Evolutionary conservation across 768 basidiomycete genomes (phyloP), one percentile per base, ranked within the genome.

Genomic region (Lactarius psammicola): DNA sequence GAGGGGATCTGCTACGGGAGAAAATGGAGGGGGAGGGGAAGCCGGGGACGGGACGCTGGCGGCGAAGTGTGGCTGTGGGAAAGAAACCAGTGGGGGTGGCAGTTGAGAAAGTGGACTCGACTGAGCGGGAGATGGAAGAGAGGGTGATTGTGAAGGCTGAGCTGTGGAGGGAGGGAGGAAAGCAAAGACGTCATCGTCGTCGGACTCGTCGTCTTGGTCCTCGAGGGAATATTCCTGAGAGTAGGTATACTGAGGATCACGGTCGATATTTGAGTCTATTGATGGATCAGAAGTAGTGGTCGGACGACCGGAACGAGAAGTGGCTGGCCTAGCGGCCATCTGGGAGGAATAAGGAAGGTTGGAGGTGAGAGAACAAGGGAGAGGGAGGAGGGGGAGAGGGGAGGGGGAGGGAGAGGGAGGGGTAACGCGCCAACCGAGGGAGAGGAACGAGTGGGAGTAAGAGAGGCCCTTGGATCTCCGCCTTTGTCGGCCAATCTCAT

Each of bases 121-220:
- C 46, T 30, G 70, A 59, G 36, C 42, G 13, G 40, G 71, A 46
- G 44, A 63, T 0, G 57, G 56, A 40, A 62, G 20, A 20, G 53
- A 57, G 74, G 61, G 74, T 60, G 46, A 57, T 64, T 65, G 36
- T 74, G 69, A 57, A 73, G 76, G 79, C 63, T 88, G 86, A 17
- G 88, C 87, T 28, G 94, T 92, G 3, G 82, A 81, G n/a, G 93
- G 92, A 42, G 93, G 89, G 23, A 87, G 81, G 78, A 93, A 96
- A 0, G 94, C 94, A 76, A 96, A 96, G 68, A 95, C 90, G 73
- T 89, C 90, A 69, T 88, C 94, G 55, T 87, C 85, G 49, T 93
- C 92, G 71, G 85, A 87, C 74, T 89, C 88, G 49, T 87, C 87
- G 34, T 87, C 85, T 49, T 87, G 84, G 36, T 87, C 87, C 60